These are phyloP conservation scores for Collybia sp. DNA, from an alignment of 768 basidiomycete species.

Conservation along the genomic window DNA sequence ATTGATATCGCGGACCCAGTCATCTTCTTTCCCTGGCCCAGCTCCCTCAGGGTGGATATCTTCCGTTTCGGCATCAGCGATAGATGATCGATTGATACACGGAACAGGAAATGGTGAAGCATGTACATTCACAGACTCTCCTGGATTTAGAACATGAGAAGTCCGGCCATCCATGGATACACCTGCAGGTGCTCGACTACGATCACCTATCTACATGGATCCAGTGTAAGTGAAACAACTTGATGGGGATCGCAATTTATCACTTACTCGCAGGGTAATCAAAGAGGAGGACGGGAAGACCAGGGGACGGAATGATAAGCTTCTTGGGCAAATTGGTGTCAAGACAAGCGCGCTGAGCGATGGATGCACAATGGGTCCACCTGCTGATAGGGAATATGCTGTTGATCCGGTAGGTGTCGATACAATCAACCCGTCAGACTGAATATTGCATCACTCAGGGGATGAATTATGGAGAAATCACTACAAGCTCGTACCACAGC, in stretches of 20 bases:
- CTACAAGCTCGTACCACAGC: conserved; percentile 66
- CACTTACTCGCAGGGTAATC: conserved; percentile 65
- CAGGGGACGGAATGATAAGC: conserved; percentile 86
- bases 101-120: conserved; percentile 89
- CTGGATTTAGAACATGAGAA: conserved; percentile 76
- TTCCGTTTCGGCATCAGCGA: conserved; percentile 45
- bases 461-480: conserved; percentile 6
- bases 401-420: conserved; percentile 97
- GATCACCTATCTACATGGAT: conserved; percentile 66
- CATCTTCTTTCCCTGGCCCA: conserved; percentile 79
- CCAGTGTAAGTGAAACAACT: background rate
- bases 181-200: conserved; percentile 81
- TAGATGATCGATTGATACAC: conserved; percentile 85
- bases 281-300: conserved; percentile 83
- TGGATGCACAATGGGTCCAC: conserved; percentile 95
- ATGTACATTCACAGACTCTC: conserved; percentile 81
- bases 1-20: conserved; percentile 97
- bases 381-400: conserved; percentile 92
- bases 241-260: conserved; percentile 2
- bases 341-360: conserved; percentile 85
- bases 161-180: conserved; percentile 92
- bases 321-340: conserved; percentile 94
- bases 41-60: conserved; percentile 56
- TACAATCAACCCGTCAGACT: conserved; percentile 93
- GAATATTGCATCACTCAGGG: background rate